A percentile compares a stretch with the other conserved stretches of the same genome.
Conservation (phyloP, 2,329 filamentous ascomycete genomes). For the Fusarium pseudograminearum region DNA sequence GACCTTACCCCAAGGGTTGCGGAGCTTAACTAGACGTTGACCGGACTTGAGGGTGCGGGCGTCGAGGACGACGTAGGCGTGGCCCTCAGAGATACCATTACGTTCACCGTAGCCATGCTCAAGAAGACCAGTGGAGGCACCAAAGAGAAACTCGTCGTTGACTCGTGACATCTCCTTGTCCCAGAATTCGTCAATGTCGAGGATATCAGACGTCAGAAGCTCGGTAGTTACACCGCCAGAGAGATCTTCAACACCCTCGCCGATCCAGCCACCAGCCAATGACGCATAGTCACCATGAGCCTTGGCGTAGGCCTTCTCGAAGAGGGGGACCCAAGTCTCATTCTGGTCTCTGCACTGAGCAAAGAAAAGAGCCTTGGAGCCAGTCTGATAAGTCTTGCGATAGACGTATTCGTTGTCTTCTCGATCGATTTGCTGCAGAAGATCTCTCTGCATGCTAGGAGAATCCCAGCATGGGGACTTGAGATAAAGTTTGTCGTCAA, state of each 20-base stretch:
- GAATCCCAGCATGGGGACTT: constrained; percentile 86
- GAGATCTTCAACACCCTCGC: constrained; percentile 69
- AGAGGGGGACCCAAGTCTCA: constrained; percentile 83
- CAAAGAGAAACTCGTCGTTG: constrained; percentile 83
- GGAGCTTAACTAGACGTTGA: constrained; percentile 67
- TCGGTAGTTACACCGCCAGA: constrained; percentile 78
- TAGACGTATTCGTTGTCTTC: constrained; percentile 79
- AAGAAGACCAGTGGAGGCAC: constrained; percentile 74
- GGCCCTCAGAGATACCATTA: constrained; percentile 68
- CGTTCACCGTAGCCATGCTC: constrained; percentile 72
- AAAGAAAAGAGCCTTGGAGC: constrained; percentile 82
- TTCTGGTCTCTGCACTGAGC: constrained; percentile 80
- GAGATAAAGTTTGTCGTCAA: constrained; percentile 91
- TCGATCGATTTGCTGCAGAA: constrained; percentile 80
- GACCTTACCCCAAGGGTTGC: constrained; percentile 71
- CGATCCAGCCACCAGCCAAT: constrained; percentile 77
- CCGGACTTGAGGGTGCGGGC: constrained; percentile 65
- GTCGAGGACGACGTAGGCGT: constrained; percentile 72
- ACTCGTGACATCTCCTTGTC: constrained; percentile 82
- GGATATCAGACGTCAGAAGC: constrained; percentile 75
- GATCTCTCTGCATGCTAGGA: constrained; percentile 77
- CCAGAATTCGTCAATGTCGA: constrained; percentile 87
- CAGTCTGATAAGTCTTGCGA: constrained; percentile 77
- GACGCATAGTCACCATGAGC: constrained; percentile 82
- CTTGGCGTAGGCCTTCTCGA: constrained; percentile 88